Conservation (phyloP, 148 eudicot species). For the Silene uniflora region DNA sequence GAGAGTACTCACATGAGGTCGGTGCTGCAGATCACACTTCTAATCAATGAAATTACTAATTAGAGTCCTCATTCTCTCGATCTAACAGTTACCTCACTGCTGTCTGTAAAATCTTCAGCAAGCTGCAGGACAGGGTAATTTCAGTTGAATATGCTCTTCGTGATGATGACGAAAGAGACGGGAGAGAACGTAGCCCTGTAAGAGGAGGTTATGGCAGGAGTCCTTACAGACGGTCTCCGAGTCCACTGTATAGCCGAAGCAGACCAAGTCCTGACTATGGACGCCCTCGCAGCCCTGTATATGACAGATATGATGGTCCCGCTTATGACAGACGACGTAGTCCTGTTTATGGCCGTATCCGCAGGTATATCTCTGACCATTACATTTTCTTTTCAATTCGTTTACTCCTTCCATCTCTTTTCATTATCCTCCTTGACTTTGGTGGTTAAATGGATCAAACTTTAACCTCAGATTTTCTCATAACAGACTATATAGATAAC, state of each 20-base stretch:
- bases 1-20: constrained; percentile 91
- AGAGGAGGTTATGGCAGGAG: constrained; percentile 60
- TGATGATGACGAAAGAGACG: constrained; percentile 79
- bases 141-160: constrained; percentile 92
- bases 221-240: constrained; percentile 67
- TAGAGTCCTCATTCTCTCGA: background rate
- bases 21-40: background rate
- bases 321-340: constrained; percentile 54
- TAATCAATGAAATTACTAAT: background rate
- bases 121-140: constrained; percentile 79
- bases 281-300: constrained; percentile 56
- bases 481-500: no score
- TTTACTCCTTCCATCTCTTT: no score
- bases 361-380: constrained; percentile 42
- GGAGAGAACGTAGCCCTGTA: constrained; percentile 50
- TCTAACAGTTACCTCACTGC: background rate
- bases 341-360: constrained; percentile 56
- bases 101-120: constrained; percentile 43
- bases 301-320: constrained; percentile 58
- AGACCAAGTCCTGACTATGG: constrained; percentile 83
- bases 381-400: background rate
- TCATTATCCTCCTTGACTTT: no score
- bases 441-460: no score
- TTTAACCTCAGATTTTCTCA: no score
- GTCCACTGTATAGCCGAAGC: constrained; percentile 57